These are phyloP conservation scores for Penicillium samsonianum DNA, from an alignment of 495 filamentous ascomycete species.

Conservation along the genomic window DNA sequence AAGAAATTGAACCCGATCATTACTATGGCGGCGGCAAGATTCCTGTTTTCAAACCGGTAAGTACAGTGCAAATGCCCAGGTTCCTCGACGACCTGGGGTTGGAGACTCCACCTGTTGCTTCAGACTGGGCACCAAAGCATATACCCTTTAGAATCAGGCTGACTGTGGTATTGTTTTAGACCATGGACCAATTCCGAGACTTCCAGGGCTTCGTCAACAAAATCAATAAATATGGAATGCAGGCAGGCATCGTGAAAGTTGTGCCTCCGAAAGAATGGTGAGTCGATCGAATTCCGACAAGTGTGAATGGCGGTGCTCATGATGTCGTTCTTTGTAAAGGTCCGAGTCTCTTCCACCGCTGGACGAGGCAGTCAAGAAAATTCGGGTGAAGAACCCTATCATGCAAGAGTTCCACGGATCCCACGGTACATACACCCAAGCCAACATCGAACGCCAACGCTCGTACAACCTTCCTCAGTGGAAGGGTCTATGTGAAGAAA, in stretches of 20 bases:
- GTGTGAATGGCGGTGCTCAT: constrained; percentile 19
- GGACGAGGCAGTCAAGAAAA: constrained; percentile 83
- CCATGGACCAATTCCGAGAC: constrained; percentile 88
- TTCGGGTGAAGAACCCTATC: constrained; percentile 94
- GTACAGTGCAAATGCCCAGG: constrained; percentile 31
- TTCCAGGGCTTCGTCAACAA: constrained; percentile 88
- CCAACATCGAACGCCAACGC: constrained; percentile 92
- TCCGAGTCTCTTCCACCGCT: constrained; percentile 70
- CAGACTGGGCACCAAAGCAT: neutral
- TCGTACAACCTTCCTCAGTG: constrained; percentile 96
- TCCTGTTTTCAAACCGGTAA: constrained; percentile 88
- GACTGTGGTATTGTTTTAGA: constrained; percentile 41
- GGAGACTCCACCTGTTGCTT: neutral
- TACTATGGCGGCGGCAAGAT: constrained; percentile 84
- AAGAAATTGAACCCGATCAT: constrained; percentile 80
- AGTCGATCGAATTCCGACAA: constrained; percentile 24
- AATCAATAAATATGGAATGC: constrained; percentile 94
- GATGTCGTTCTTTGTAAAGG: constrained; percentile 42
- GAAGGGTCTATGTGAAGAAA: constrained; percentile 86
- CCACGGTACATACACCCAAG: constrained; percentile 90
- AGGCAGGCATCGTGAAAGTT: constrained; percentile 93
- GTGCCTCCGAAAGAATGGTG: constrained; percentile 94
- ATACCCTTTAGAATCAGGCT: constrained; percentile 15
- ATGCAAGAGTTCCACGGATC: constrained; percentile 96
- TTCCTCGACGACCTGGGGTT: neutral